Conservation (phyloP, 73 alveolate species). For the Paramecium pentaurelia region DNA sequence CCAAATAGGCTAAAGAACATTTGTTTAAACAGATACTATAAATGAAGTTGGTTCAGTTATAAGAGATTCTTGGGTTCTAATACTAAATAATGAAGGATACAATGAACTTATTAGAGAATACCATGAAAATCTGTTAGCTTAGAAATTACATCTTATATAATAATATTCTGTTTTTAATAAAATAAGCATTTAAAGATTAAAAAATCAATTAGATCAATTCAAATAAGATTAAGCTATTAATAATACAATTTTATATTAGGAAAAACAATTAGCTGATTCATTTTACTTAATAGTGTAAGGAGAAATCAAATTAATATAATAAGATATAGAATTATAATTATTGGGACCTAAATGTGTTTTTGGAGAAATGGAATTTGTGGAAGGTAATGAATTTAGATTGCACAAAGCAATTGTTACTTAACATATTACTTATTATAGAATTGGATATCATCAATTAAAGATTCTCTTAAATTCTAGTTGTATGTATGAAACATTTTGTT, state of each 20-base stretch:
- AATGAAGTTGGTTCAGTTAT: neutral
- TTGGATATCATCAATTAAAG: neutral
- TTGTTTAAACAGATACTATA: neutral
- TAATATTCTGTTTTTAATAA: neutral
- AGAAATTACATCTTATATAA: neutral
- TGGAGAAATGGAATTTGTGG: neutral
- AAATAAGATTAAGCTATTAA: neutral
- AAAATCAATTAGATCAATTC: neutral
- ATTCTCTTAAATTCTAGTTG: neutral
- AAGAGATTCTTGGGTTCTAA: neutral
- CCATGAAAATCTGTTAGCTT: neutral
- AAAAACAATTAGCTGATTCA: neutral
- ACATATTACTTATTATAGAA: neutral
- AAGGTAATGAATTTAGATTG: neutral
- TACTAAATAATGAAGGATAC: neutral
- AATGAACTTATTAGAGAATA: neutral
- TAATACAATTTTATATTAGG: neutral
- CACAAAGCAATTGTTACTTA: neutral
- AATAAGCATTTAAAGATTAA: neutral
- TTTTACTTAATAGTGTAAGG: neutral
- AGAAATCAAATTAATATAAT: neutral
- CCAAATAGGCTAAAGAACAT: neutral
- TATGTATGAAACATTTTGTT: neutral
- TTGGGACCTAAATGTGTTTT: neutral
- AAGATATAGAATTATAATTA: neutral